Conservation (phyloP, 2,329 filamentous ascomycete genomes). For the Nemania sp. region DNA sequence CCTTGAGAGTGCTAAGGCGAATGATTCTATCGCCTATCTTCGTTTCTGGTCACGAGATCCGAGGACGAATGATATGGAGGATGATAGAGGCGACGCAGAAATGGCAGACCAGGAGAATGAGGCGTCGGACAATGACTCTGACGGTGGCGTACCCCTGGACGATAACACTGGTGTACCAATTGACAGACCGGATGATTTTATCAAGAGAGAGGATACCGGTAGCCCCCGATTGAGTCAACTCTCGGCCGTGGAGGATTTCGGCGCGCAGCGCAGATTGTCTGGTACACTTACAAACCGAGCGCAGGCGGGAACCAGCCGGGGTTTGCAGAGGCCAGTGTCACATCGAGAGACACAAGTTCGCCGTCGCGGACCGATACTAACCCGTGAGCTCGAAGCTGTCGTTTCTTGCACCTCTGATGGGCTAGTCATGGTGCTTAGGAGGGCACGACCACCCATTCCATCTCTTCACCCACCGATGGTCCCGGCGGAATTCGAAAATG, state of each 20-base stretch:
- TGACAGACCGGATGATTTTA: conserved; percentile 32
- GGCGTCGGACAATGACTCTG: conserved; percentile 44
- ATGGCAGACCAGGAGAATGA: conserved; percentile 52
- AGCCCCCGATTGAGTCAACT: not conserved
- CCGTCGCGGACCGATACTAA: conserved; percentile 41
- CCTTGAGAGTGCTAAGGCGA: conserved; percentile 82
- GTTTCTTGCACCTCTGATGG: conserved; percentile 90
- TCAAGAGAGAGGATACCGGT: conserved; percentile 42
- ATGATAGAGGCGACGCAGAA: conserved; percentile 46
- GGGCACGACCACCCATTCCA: conserved; percentile 71
- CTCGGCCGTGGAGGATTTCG: not conserved
- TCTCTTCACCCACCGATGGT: conserved; percentile 54
- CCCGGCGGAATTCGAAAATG: conserved; percentile 56
- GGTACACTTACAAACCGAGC: conserved; percentile 36
- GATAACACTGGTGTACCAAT: conserved; percentile 48
- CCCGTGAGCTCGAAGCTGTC: conserved; percentile 82
- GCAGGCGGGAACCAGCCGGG: conserved; percentile 12
- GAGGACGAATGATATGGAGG: conserved; percentile 53
- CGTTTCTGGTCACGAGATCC: conserved; percentile 85
- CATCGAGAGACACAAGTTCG: conserved; percentile 15
- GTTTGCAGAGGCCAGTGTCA: conserved; percentile 6
- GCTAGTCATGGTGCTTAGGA: conserved; percentile 77
- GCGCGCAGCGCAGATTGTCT: conserved; percentile 7
- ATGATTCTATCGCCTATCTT: conserved; percentile 88
- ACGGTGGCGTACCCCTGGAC: conserved; percentile 50